Base-by-base conservation (phyloP, 2,329 filamentous ascomycete species). In the Penicillium sp. region DNA sequence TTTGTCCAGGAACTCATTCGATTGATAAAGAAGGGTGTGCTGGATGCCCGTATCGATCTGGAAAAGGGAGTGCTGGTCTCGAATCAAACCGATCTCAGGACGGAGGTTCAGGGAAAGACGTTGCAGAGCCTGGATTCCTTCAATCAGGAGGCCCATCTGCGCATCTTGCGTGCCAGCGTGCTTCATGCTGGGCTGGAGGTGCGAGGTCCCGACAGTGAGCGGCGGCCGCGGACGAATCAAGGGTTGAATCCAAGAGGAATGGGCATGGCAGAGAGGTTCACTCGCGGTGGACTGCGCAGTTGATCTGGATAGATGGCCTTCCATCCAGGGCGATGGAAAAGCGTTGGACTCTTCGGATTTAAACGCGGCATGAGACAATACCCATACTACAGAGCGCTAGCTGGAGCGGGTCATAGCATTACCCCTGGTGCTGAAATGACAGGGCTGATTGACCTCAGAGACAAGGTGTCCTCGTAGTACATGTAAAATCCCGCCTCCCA, bases 1-100 rank as follows among this genome's bases (percentile, higher is more conserved):
- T 79, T 81, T 49, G 70, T 79, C 15, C 70, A 75, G 52, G 95
- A 99, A 76, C 81, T 98, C 35, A 84, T 90, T 31, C 74, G 76
- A 0, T 90, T 98, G 86, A 97, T 99, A 68, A 83, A 88, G 54
- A 80, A 82, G 12, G 87, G 88, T 7, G 83, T 83, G 0, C 79
- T 99, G 11, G 83, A 92, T 65, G 92, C 92, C 7, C 85, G 92
- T 31, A 89, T 99, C 60, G 92, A 99, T 72, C 85, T 90, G 0
- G 91, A 96, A 60, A 90, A 95, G 67, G 84, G 86, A 73, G 87
- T 96, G 1, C 84, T 98, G 5, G 86, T 92, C 11, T 89, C 90
- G 0, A 86, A 89, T 6, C 84, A 88, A 25, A 83, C 81, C 11
- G 85, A 94, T 59, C 78, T 86, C 2, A 86, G 94, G 38, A 81